Conservation (phyloP, 2,329 filamentous ascomycete species). For the Nothophoma quercina region DNA sequence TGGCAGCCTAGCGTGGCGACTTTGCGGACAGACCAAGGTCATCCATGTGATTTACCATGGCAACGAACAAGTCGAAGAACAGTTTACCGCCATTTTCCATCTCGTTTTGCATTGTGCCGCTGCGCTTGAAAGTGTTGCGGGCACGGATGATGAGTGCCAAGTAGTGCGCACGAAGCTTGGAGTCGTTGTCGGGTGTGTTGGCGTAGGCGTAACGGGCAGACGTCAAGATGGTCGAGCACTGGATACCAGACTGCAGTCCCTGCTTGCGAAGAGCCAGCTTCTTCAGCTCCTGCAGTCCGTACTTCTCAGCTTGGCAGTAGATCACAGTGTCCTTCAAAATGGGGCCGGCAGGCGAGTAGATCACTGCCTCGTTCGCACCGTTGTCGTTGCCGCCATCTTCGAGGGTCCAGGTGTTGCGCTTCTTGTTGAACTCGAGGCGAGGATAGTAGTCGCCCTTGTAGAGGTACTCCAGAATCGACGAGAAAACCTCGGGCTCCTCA, state of each 20-base stretch:
- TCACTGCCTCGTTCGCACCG: conserved; percentile 52
- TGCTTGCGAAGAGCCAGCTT: conserved; percentile 86
- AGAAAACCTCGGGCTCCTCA: conserved; percentile 90
- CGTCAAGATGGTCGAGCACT: conserved; percentile 82
- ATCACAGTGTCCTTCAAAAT: conserved; percentile 89
- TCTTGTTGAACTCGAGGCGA: conserved; percentile 81
- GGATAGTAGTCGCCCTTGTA: conserved; percentile 96
- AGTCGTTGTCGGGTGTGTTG: conserved; percentile 88
- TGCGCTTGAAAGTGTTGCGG: conserved; percentile 87
- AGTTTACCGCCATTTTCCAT: conserved; percentile 88
- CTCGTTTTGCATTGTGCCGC: conserved; percentile 93
- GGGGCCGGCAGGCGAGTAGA: conserved; percentile 69
- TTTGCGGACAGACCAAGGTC: conserved; percentile 39
- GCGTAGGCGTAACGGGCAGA: conserved; percentile 91
- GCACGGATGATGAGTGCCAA: conserved; percentile 90
- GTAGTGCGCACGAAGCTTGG: conserved; percentile 89
- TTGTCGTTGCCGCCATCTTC: conserved; percentile 63
- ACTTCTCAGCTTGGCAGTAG: conserved; percentile 87
- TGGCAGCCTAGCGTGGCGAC: conserved; percentile 38
- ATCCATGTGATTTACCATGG: conserved; percentile 84
- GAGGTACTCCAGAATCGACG: conserved; percentile 86
- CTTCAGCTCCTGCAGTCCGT: conserved; percentile 84
- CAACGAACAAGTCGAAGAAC: conserved; percentile 94
- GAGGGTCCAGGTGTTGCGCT: conserved; percentile 81
- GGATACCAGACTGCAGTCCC: conserved; percentile 83